Evolutionary conservation across 192 early-diverging fungal species (phyloP).

Genomic region (Cetraspora pellucida): DNA sequence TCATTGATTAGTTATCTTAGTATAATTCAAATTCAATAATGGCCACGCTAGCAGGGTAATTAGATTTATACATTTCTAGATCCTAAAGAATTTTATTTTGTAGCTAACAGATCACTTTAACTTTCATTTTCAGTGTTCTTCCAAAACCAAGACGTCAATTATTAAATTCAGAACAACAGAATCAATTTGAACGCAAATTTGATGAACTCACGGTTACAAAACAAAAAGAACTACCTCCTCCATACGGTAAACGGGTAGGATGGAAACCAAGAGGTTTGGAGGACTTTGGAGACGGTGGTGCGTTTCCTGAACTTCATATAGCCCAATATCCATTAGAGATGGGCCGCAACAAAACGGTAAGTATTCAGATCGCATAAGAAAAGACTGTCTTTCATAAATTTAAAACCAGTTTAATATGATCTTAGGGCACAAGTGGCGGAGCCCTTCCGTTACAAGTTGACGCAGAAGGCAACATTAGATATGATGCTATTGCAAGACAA

Average conservation of each 20-base stretch:
- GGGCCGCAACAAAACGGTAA: slow-evolving; percentile 73
- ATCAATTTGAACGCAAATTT: slow-evolving; percentile 39
- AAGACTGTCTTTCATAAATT: not conserved
- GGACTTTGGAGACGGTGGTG: slow-evolving; percentile 97
- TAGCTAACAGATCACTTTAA: no score
- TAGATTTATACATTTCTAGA: no score
- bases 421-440: slow-evolving; percentile 50
- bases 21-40: no score
- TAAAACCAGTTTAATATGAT: not conserved
- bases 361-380: not conserved
- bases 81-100: no score
- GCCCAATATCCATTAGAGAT: slow-evolving; percentile 95
- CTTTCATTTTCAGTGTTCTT: slow-evolving; percentile 34
- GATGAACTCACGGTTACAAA: slow-evolving; percentile 38
- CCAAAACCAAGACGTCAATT: slow-evolving; percentile 44
- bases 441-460: slow-evolving; percentile 90
- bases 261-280: slow-evolving; percentile 77
- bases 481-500: slow-evolving; percentile 86
- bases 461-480: slow-evolving; percentile 82
- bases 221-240: slow-evolving; percentile 51
- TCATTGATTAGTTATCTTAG: no score
- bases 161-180: slow-evolving; percentile 32
- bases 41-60: no score
- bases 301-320: slow-evolving; percentile 91
- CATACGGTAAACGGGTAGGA: slow-evolving; percentile 77